phyloP scores from a whole-genome alignment of 768 basidiomycete genomes.

The Termitomyces sp. region DNA sequence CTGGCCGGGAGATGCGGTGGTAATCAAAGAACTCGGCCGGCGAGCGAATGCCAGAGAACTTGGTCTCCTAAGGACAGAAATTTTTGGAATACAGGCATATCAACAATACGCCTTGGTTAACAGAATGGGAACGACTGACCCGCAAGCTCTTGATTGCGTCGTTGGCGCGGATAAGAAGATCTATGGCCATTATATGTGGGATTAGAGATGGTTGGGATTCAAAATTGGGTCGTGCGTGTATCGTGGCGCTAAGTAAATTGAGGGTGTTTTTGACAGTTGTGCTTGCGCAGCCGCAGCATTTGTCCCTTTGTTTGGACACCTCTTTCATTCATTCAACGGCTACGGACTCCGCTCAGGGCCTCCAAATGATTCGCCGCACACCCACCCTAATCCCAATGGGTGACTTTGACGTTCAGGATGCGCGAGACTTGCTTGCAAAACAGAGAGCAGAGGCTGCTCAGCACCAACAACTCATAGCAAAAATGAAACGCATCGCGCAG shows the following conservation, averaged over 20 bases:
- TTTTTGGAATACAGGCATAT: not conserved
- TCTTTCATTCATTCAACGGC: slow-evolving; percentile 9
- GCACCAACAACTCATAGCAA: slow-evolving; percentile 40
- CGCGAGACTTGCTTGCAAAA: slow-evolving; percentile 58
- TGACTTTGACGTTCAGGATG: slow-evolving; percentile 77
- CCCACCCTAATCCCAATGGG: slow-evolving; percentile 77
- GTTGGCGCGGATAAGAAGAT: slow-evolving; percentile 58
- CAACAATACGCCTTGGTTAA: slow-evolving; percentile 1
- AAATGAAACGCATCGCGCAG: slow-evolving; percentile 47
- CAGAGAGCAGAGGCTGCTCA: slow-evolving; percentile 42
- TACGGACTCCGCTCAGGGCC: slow-evolving; percentile 6
- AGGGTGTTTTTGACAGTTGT: not conserved
- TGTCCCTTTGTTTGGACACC: slow-evolving; percentile 20
- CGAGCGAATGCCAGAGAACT: slow-evolving; percentile 71
- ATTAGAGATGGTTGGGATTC: slow-evolving; percentile 12
- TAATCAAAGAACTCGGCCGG: slow-evolving; percentile 81
- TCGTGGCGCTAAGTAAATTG: slow-evolving; percentile 10
- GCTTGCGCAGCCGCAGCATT: slow-evolving; percentile 20
- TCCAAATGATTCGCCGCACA: slow-evolving; percentile 67
- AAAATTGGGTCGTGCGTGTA: slow-evolving; percentile 16
- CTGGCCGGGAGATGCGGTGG: slow-evolving; percentile 80
- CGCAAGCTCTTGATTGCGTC: slow-evolving; percentile 70
- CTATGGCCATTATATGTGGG: slow-evolving; percentile 46
- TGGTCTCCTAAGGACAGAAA: slow-evolving; percentile 58
- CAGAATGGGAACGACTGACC: slow-evolving; percentile 41